These are phyloP conservation scores for Fusarium torulosum DNA, from an alignment of 2,329 filamentous ascomycete species.

Conservation along the genomic window DNA sequence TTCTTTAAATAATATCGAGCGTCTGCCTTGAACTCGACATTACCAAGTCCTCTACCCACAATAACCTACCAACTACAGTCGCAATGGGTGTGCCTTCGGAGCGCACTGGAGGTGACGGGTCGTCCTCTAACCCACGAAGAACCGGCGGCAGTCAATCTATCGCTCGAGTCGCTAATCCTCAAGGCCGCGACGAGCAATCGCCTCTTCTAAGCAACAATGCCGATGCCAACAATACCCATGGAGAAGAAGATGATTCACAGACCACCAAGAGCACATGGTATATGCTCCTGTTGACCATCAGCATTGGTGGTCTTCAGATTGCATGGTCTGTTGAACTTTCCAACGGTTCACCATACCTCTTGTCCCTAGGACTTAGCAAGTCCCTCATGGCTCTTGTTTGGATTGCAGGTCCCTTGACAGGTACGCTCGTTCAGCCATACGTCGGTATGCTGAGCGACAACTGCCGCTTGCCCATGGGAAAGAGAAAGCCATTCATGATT, in stretches of 20 bases:
- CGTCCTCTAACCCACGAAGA: conserved; percentile 21
- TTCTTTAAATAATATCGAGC: conserved; percentile 21
- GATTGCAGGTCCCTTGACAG: conserved; percentile 85
- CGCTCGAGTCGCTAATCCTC: conserved; percentile 30
- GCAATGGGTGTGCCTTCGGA: conserved; percentile 35
- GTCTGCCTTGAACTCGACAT: conserved; percentile 15
- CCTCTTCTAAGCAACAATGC: conserved; percentile 46
- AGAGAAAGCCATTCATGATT: conserved; percentile 85
- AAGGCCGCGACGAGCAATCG: conserved; percentile 48
- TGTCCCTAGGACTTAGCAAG: conserved; percentile 86
- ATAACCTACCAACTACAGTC: conserved; percentile 10
- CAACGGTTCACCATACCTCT: conserved; percentile 87
- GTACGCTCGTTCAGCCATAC: conserved; percentile 84
- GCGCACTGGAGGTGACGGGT: conserved; percentile 9
- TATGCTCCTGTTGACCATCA: conserved; percentile 85
- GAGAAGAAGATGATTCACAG: conserved; percentile 56
- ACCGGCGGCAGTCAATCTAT: conserved; percentile 31
- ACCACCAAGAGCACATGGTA: conserved; percentile 87
- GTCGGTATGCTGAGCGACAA: conserved; percentile 85
- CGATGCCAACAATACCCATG: conserved; percentile 19
- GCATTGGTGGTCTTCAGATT: conserved; percentile 90
- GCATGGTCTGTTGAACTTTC: conserved; percentile 97
- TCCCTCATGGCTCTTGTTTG: conserved; percentile 85
- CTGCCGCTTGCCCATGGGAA: conserved; percentile 80
- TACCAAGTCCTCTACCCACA: conserved; percentile 12